These are phyloP conservation scores for Stephania yunnanensis DNA, from an alignment of 164 flowering plant genomes.

Conservation along the genomic window DNA sequence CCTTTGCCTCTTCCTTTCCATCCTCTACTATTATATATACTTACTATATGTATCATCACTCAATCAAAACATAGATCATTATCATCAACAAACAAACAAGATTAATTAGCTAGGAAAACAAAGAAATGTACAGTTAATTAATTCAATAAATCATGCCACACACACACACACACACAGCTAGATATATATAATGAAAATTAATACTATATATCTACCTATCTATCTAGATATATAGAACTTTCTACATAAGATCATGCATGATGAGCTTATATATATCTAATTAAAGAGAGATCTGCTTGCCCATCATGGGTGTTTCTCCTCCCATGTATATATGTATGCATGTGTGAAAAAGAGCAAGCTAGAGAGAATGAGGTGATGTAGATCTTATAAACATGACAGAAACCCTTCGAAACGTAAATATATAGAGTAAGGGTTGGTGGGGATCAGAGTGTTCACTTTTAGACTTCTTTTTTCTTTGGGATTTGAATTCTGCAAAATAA, in stretches of 20 bases:
- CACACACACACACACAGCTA: too few species aligned
- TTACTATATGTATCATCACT: constrained; percentile 8
- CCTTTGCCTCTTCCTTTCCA: constrained; percentile 2
- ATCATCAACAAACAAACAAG: constrained; percentile 1
- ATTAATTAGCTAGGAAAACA: not conserved
- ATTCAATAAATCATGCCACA: too few species aligned
- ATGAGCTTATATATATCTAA: not conserved
- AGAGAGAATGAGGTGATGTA: not conserved
- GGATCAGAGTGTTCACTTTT: not conserved
- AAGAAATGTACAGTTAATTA: too few species aligned
- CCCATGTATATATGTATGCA: not conserved
- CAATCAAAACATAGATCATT: not conserved
- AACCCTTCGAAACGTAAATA: not conserved
- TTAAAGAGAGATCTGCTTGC: not conserved
- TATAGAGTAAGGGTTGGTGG: not conserved
- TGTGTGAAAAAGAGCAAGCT: not conserved
- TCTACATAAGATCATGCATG: not conserved
- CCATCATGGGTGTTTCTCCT: not conserved
- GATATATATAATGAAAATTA: too few species aligned
- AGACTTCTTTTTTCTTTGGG: not conserved
- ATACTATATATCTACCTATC: too few species aligned
- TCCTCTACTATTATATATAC: not conserved
- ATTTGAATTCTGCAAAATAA: not conserved
- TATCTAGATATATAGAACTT: too few species aligned
- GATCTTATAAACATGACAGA: not conserved